phyloP scores from a whole-genome alignment of 768 basidiomycete genomes.

The Mycena floridula region DNA sequence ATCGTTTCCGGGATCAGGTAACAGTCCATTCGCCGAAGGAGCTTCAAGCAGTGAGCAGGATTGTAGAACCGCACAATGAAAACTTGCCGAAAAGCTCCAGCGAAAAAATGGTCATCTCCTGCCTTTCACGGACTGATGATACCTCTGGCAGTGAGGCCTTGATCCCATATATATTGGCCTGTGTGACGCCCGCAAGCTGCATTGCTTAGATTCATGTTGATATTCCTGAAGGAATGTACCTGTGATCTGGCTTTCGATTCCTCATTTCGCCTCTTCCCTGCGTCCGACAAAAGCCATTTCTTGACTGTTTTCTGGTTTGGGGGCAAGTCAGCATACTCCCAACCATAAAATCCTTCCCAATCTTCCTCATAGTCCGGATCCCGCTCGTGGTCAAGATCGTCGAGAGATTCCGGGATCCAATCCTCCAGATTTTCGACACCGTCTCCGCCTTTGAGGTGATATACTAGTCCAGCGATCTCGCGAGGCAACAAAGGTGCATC shows the following conservation, averaged over 20 bases:
- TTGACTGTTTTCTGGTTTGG: constrained; percentile 53
- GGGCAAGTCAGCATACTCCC: constrained; percentile 76
- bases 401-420: constrained; percentile 32
- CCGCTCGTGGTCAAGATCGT: not conserved
- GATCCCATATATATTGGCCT: constrained; percentile 62
- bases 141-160: constrained; percentile 44
- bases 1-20: constrained; percentile 65
- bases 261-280: constrained; percentile 14
- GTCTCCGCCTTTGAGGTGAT: constrained; percentile 59
- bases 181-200: constrained; percentile 56
- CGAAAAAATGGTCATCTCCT: constrained; percentile 74
- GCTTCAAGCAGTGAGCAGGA: constrained; percentile 29
- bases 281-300: constrained; percentile 42
- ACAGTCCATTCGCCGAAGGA: constrained; percentile 47
- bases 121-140: constrained; percentile 41
- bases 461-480: constrained; percentile 79
- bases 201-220: not conserved
- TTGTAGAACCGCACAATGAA: not conserved
- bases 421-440: constrained; percentile 52
- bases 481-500: constrained; percentile 67
- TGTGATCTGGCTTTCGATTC: constrained; percentile 36
- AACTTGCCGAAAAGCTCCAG: constrained; percentile 80
- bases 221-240: constrained; percentile 24
- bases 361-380: not conserved
- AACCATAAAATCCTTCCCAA: constrained; percentile 39